These are phyloP conservation scores for Beauveria varroae DNA, from an alignment of 2,329 filamentous ascomycete genomes.

Conservation along the genomic window DNA sequence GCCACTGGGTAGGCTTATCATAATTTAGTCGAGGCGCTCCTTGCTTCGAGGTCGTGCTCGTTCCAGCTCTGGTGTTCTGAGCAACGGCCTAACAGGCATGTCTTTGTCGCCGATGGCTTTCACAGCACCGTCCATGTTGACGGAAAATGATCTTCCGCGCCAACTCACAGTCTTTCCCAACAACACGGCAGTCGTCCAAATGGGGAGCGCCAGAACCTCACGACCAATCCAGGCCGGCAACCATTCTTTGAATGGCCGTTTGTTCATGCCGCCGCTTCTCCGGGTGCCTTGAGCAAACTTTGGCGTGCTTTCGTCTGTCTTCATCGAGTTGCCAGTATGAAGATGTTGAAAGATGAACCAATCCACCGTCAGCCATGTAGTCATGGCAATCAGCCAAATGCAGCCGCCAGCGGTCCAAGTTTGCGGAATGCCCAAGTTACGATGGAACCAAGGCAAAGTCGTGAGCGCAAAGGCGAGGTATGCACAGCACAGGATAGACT, in stretches of 20 bases:
- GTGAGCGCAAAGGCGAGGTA: conserved; percentile 76
- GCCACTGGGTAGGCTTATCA: not conserved
- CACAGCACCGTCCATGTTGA: conserved; percentile 79
- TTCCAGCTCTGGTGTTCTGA: conserved; percentile 17
- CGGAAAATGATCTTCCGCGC: conserved; percentile 75
- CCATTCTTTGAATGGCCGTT: conserved; percentile 62
- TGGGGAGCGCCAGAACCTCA: conserved; percentile 73
- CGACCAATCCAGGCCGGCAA: conserved; percentile 75
- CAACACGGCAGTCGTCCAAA: conserved; percentile 85
- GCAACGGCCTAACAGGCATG: not conserved
- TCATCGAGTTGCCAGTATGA: conserved; percentile 64
- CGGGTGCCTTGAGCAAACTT: conserved; percentile 53
- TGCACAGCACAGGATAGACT: conserved; percentile 74
- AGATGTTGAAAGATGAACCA: conserved; percentile 65
- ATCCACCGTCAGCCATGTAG: conserved; percentile 68
- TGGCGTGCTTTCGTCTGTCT: conserved; percentile 65
- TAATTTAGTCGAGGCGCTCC: conserved; percentile 19
- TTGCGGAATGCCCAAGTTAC: conserved; percentile 43
- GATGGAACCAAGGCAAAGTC: conserved; percentile 57
- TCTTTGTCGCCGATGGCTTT: conserved; percentile 29
- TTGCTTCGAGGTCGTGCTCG: conserved; percentile 18
- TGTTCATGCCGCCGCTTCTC: conserved; percentile 29
- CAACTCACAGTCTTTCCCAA: conserved; percentile 84
- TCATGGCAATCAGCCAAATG: conserved; percentile 60
- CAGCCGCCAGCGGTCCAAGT: conserved; percentile 61